Evolutionary conservation across 78 protist genomes (phyloP).

Genomic region (Chrysochromulina parva): DNA sequence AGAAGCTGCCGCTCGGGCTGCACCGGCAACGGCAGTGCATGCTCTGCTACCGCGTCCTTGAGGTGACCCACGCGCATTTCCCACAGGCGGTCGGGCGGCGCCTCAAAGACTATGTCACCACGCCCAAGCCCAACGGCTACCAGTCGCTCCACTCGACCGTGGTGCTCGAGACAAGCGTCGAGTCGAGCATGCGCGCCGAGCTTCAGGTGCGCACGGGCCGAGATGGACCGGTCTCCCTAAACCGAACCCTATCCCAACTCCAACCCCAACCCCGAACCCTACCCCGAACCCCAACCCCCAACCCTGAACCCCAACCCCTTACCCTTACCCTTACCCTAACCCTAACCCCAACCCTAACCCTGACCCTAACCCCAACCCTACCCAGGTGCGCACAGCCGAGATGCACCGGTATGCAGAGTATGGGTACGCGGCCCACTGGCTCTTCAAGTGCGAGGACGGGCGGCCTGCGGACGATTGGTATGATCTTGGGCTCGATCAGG

Average conservation of each 20-base stretch:
- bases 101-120: not conserved
- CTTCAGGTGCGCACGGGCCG: not conserved
- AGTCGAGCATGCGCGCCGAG: not conserved
- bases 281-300: too few relatives aligned
- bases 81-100: not conserved
- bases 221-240: not conserved
- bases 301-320: too few relatives aligned
- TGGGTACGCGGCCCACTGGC: not conserved
- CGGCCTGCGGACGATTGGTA: not conserved
- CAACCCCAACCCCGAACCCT: too few relatives aligned
- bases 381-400: not conserved
- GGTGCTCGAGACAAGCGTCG: too few relatives aligned
- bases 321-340: too few relatives aligned
- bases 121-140: constrained; percentile 4
- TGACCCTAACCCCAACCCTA: too few relatives aligned
- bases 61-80: not conserved
- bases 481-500: not conserved
- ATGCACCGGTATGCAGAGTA: not conserved
- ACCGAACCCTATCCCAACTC: too few relatives aligned
- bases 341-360: too few relatives aligned
- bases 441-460: not conserved
- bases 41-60: not conserved
- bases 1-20: not conserved
- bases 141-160: not conserved
- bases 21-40: constrained; percentile 13